Evolutionary conservation across 1,139 yeast genomes (phyloP), one percentile per base, ranked within the genome.

Genomic region (Candida freyschussii): DNA sequence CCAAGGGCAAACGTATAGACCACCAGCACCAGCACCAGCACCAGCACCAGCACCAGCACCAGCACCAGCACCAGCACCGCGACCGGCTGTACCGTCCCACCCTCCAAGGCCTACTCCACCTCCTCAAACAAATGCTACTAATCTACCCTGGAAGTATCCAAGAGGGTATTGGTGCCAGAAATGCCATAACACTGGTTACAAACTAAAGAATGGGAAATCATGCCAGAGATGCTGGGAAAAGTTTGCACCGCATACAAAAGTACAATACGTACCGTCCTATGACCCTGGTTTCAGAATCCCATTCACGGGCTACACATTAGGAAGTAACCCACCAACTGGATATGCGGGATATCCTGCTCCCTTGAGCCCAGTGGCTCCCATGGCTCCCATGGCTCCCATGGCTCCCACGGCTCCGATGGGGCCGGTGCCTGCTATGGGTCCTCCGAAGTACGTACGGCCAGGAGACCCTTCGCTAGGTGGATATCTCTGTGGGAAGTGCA

Each of bases 381-480:
- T 11, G 21, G 11, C 21, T 18, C 11, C 21, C 8, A 8, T 11
- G 21, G 8, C 11, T 18, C 21, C 21, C 8, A 18, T 18, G 21
- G 21, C 11, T 11, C 21, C 21, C 21, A 18, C 10, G 8, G 11
- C 8, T 18, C 21, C 21, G 11, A 18, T 18, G 21, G 21, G 21
- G 10, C 21, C 21, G 8, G 10, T 8, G 4, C 13, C 13, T 14
- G 20, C 30, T 4, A 12, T 26, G n/a, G n/a, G n/a, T 7, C 29
- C n/a, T 4, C 35, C 30, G 13, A 30, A 30, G 13, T 26, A 35
- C 2, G 82, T 83, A 1, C 58, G 53, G 9, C 94, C 95, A 0
- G 95, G 95, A 2, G 95, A 85, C 45, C 93, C 95, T 0, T 55
- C 87, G 16, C 61, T 85, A 11, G 95, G 95, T 1, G 95, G 95